Percentiles rank a stretch among this genome's conserved stretches.
phyloP scores from a whole-genome alignment of 495 filamentous ascomycete species.

The Penicillium robsamsonii region DNA sequence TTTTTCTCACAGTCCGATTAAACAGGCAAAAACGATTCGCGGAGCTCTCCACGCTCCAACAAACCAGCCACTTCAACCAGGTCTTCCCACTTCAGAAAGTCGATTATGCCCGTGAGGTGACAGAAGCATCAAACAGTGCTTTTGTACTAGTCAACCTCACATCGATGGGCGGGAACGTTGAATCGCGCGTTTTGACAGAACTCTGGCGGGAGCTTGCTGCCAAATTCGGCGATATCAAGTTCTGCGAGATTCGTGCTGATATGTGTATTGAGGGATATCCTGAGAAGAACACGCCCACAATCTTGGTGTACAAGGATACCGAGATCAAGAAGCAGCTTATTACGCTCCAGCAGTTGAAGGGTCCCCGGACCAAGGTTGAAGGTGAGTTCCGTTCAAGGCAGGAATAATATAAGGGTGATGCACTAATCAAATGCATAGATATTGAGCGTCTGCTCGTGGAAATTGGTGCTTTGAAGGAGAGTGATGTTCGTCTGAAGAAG shows the following conservation, averaged over 20 bases:
- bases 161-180: slow-evolving; percentile 73
- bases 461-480: slow-evolving; percentile 70
- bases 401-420: background rate
- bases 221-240: slow-evolving; percentile 92
- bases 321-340: slow-evolving; percentile 88
- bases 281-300: slow-evolving; percentile 90
- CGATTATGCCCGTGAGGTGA: slow-evolving; percentile 90
- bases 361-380: slow-evolving; percentile 62
- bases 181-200: slow-evolving; percentile 77
- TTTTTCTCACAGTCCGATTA: slow-evolving; percentile 17
- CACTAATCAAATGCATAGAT: slow-evolving; percentile 36
- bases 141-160: slow-evolving; percentile 86
- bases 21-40: slow-evolving; percentile 72
- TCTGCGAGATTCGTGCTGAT: slow-evolving; percentile 90
- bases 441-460: slow-evolving; percentile 77
- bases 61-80: slow-evolving; percentile 75
- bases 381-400: slow-evolving; percentile 37
- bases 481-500: slow-evolving; percentile 73
- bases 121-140: slow-evolving; percentile 71
- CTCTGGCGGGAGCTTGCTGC: slow-evolving; percentile 82
- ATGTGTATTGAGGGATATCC: slow-evolving; percentile 97
- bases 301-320: slow-evolving; percentile 86
- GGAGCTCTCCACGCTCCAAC: slow-evolving; percentile 71
- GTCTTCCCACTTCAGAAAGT: slow-evolving; percentile 94
- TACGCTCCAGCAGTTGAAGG: slow-evolving; percentile 75